phyloP scores from a whole-genome alignment of 768 basidiomycete genomes.

The Pholiota conissans region DNA sequence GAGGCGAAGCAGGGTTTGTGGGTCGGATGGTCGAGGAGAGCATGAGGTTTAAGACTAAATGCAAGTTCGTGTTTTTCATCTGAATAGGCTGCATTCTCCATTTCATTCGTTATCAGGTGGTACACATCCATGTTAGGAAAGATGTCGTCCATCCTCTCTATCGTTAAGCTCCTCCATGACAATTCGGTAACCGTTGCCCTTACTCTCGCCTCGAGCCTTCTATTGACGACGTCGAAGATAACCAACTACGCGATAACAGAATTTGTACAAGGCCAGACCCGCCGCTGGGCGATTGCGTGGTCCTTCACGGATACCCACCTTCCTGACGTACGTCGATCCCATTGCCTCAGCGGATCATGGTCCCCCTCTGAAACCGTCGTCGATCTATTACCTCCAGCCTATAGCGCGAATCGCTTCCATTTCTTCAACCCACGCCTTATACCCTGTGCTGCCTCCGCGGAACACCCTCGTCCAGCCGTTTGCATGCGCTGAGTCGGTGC shows the following conservation, averaged over 20 bases:
- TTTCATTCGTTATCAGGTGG: conserved; percentile 56
- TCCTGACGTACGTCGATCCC: conserved; percentile 65
- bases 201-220: not conserved
- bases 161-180: conserved; percentile 56
- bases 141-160: conserved; percentile 63
- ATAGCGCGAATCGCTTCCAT: conserved; percentile 34
- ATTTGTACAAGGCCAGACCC: conserved; percentile 83
- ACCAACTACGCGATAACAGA: conserved; percentile 85
- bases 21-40: conserved; percentile 78
- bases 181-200: conserved; percentile 26
- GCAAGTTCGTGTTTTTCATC: conserved; percentile 46
- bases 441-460: conserved; percentile 53
- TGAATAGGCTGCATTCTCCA: not conserved
- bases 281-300: conserved; percentile 94
- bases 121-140: conserved; percentile 94
- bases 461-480: conserved; percentile 52
- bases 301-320: conserved; percentile 64
- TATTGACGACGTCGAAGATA: conserved; percentile 48
- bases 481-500: not conserved
- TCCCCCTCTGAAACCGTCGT: not conserved
- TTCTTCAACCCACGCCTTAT: conserved; percentile 37
- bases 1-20: conserved; percentile 86
- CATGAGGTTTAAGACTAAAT: conserved; percentile 41
- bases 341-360: not conserved
- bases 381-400: conserved; percentile 18